A percentile compares a stretch with the other conserved stretches of the same genome.
phyloP scores from a whole-genome alignment of 768 basidiomycete species.

The Hericium rajendrae region DNA sequence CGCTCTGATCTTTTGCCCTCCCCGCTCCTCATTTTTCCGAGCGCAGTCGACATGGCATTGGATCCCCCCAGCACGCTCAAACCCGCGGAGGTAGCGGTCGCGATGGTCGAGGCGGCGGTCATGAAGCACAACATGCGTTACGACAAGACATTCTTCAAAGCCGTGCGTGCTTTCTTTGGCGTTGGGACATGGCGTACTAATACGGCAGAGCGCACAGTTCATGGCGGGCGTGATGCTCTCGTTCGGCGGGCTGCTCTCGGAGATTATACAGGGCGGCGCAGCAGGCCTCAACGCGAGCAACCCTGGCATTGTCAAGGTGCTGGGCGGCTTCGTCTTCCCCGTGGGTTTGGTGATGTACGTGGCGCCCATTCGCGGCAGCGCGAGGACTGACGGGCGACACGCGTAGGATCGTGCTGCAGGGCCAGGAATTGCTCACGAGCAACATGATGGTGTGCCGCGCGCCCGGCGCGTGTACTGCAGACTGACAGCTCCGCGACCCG shows the following conservation, averaged over 20 bases:
- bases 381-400: neutral
- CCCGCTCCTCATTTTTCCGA: no score
- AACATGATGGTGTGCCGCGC: conserved; percentile 54
- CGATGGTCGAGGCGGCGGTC: conserved; percentile 47
- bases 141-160: conserved; percentile 56
- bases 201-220: conserved; percentile 30
- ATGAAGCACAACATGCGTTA: conserved; percentile 55
- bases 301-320: conserved; percentile 58
- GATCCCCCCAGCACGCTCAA: conserved; percentile 37
- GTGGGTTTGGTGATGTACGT: conserved; percentile 68
- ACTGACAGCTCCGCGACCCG: neutral
- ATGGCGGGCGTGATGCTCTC: conserved; percentile 66
- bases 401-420: conserved; percentile 61
- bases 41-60: neutral
- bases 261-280: conserved; percentile 54
- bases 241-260: conserved; percentile 57
- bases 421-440: conserved; percentile 62
- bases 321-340: conserved; percentile 64
- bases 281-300: conserved; percentile 38
- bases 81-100: conserved; percentile 47
- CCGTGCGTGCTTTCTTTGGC: conserved; percentile 33
- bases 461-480: neutral
- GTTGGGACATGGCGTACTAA: neutral
- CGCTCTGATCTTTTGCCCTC: no score
- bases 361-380: neutral